phyloP scores from a whole-genome alignment of 345 rosid species.

The Gossypium bickii region DNA sequence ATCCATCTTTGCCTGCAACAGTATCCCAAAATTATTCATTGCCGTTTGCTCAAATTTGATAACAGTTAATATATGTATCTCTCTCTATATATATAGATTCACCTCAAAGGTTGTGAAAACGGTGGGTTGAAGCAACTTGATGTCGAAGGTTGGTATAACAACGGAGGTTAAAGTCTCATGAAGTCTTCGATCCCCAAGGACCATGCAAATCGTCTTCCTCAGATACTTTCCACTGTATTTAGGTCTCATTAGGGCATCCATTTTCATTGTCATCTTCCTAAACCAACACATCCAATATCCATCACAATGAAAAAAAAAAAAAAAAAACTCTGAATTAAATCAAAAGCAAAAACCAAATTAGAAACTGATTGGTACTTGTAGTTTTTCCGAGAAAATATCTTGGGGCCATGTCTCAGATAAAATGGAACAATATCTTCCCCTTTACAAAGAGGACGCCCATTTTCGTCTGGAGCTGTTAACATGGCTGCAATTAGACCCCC shows the following conservation, averaged over 20 bases:
- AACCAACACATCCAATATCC: background rate
- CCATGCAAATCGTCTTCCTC: constrained; percentile 25
- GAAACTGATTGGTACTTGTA: background rate
- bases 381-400: constrained; percentile 39
- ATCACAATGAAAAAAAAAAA: background rate
- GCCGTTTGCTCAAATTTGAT: background rate
- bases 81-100: no score
- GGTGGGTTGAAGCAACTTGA: constrained; percentile 44
- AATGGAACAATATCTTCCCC: constrained; percentile 44
- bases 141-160: constrained; percentile 53
- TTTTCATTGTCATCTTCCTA: constrained; percentile 24
- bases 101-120: constrained; percentile 47
- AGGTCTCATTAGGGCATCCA: constrained; percentile 37
- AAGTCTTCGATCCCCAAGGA: constrained; percentile 30
- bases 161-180: constrained; percentile 37
- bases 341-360: background rate
- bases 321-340: background rate
- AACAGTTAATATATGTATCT: background rate
- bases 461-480: constrained; percentile 44
- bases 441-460: constrained; percentile 43
- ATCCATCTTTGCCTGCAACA: constrained; percentile 22
- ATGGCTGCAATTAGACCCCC: constrained; percentile 58
- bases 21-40: constrained; percentile 21
- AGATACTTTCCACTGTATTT: constrained; percentile 45
- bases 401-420: constrained; percentile 34